phyloP scores from a whole-genome alignment of 2,329 filamentous ascomycete genomes.

The Sporothrix mexicana region DNA sequence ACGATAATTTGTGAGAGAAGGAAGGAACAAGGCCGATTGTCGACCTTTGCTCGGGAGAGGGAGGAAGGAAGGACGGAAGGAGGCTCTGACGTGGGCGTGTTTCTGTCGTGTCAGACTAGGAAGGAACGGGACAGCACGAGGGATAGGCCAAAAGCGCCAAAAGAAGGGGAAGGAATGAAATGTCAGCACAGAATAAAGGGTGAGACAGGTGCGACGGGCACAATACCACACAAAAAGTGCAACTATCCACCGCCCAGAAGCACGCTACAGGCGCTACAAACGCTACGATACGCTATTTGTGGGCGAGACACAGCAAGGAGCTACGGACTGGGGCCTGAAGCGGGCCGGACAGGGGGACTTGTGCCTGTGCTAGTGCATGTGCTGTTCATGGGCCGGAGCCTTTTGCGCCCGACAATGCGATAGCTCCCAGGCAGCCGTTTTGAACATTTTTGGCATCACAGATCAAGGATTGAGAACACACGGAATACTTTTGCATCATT shows the following conservation, averaged over 20 bases:
- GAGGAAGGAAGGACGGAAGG: too few relatives aligned
- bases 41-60: neutral
- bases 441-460: neutral
- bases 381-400: too few relatives aligned
- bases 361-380: too few relatives aligned
- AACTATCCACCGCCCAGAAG: slow-evolving; percentile 12
- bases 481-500: neutral
- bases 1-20: neutral
- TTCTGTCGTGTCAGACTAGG: slow-evolving; percentile 4
- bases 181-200: slow-evolving; percentile 3
- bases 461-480: neutral
- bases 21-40: neutral
- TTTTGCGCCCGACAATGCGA: neutral
- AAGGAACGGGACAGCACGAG: neutral
- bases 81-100: neutral
- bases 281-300: neutral
- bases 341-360: too few relatives aligned
- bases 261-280: neutral
- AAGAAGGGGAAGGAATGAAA: neutral
- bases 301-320: neutral
- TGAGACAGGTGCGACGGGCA: neutral
- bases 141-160: neutral
- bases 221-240: neutral
- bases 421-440: slow-evolving; percentile 7
- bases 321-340: neutral